These are phyloP conservation scores for Backusella parvicylindrica DNA, from an alignment of 192 early-diverging fungal species.

Conservation along the genomic window DNA sequence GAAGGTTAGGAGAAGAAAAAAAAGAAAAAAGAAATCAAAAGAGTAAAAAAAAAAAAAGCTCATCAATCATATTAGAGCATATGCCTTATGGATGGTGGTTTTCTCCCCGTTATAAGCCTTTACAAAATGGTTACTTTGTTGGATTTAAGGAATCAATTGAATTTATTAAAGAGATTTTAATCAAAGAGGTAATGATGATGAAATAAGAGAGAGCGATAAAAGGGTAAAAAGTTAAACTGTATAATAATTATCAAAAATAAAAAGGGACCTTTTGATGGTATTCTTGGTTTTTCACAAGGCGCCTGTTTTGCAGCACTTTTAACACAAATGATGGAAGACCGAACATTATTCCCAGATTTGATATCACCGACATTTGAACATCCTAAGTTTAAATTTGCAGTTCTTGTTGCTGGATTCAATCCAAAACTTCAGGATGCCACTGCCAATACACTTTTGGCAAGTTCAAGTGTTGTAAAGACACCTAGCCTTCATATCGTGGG, in stretches of 20 bases:
- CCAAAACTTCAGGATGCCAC: background rate
- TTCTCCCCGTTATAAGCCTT: constrained; percentile 2
- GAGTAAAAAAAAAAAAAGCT: no score
- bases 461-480: background rate
- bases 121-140: constrained; percentile 21
- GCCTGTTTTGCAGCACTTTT: constrained; percentile 45
- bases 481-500: constrained; percentile 33
- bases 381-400: constrained; percentile 37
- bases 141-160: constrained; percentile 41
- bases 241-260: background rate
- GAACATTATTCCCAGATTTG: constrained; percentile 10
- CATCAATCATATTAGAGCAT: constrained; percentile 6
- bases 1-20: constrained; percentile 11
- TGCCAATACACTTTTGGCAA: background rate
- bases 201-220: background rate
- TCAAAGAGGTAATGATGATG: constrained; percentile 30
- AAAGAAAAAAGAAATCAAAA: no score
- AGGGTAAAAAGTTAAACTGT: background rate
- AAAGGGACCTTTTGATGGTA: constrained; percentile 51
- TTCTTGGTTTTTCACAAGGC: constrained; percentile 51
- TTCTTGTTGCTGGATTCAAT: constrained; percentile 41
- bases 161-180: constrained; percentile 34
- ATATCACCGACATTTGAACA: constrained; percentile 34
- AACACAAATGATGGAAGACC: constrained; percentile 30
- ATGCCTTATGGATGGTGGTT: constrained; percentile 16